Evolutionary conservation across 306 rosid species (phyloP), one percentile per base, ranked within the genome.

Genomic region (Sicyos edulis): DNA sequence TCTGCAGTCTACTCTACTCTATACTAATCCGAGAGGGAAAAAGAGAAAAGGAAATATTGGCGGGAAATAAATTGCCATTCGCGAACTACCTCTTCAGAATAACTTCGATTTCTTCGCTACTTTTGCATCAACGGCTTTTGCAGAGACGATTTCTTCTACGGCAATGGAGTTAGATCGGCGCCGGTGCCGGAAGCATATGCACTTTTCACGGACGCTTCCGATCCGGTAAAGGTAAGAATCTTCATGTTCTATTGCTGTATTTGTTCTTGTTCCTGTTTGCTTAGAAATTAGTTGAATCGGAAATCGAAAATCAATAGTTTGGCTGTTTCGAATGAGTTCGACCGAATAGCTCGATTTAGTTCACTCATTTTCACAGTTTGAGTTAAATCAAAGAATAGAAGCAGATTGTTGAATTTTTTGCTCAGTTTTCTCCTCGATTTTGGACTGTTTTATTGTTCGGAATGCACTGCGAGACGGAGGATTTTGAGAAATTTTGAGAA

Each of bases 101-200:
- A 51, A 26, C 19, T n/a, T 59, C 42, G 19, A 59, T 59, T 26
- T 57, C 62, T 20, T 20, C 19, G 17, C 16, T 7, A 12, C 40
- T 59, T 59, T 15, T 26, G 44, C 32, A 59, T 59, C 65, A 22
- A 59, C 65, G 19, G 26, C 66, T 22, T 3, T 11, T 42, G 16
- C 70, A 11, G 52, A 17, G 70, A n/a, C 70, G 53, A 8, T 17
- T 2, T n/a, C 21, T 42, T 34, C 34, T 61, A 4, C 45, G 47
- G 53, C 70, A 42, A 9, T 11, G 70, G 70, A 64, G 26, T 64
- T 40, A 7, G 22, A 40, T 64, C 52, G 9, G 29, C 70, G 52
- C 21, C 21, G 50, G 22, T n/a, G n/a, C n/a, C n/a, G n/a, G n/a
- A 62, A 32, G 49, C 4, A 61, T 32, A 12, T 32, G 45, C 68